Evolutionary conservation across 176 grass and related monocot species (phyloP).

Genomic region (Microstegium vimineum): DNA sequence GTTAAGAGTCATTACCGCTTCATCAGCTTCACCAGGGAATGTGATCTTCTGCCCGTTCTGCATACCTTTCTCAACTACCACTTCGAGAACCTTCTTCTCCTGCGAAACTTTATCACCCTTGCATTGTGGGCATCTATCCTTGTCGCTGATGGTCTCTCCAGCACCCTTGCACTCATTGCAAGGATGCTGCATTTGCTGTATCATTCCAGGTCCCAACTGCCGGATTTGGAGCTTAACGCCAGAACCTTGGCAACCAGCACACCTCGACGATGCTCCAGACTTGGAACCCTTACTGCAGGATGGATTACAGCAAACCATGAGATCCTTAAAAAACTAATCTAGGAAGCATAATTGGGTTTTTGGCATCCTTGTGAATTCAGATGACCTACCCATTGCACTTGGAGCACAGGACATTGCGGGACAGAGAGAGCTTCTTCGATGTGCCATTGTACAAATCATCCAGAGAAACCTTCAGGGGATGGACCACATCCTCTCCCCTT

Average conservation of each 20-base stretch:
- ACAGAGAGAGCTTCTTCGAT: conserved; percentile 78
- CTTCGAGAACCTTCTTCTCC: conserved; percentile 82
- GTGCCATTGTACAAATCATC: conserved; percentile 83
- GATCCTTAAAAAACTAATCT: background rate
- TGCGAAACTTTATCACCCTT: conserved; percentile 73
- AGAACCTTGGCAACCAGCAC: conserved; percentile 59
- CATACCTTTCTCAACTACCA: conserved; percentile 63
- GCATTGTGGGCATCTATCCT: conserved; percentile 74
- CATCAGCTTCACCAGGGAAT: conserved; percentile 80
- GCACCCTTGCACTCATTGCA: conserved; percentile 82
- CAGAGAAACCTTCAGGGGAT: too few relatives aligned
- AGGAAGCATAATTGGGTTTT: background rate
- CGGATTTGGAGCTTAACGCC: conserved; percentile 71
- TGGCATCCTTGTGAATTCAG: background rate
- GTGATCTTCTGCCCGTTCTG: conserved; percentile 73
- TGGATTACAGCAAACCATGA: background rate
- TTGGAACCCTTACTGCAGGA: conserved; percentile 78
- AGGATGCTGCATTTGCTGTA: conserved; percentile 86
- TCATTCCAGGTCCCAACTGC: conserved; percentile 77
- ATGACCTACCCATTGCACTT: conserved; percentile 68
- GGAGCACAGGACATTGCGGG: conserved; percentile 69
- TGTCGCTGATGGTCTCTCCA: conserved; percentile 74
- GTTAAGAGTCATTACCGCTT: too few relatives aligned
- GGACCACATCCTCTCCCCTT: too few relatives aligned
- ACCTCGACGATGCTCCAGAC: conserved; percentile 65